Evolutionary conservation across 1,284 basidiomycete genomes (phyloP), one percentile per base, ranked within the genome.

Genomic region (Melampsora occidentalis): DNA sequence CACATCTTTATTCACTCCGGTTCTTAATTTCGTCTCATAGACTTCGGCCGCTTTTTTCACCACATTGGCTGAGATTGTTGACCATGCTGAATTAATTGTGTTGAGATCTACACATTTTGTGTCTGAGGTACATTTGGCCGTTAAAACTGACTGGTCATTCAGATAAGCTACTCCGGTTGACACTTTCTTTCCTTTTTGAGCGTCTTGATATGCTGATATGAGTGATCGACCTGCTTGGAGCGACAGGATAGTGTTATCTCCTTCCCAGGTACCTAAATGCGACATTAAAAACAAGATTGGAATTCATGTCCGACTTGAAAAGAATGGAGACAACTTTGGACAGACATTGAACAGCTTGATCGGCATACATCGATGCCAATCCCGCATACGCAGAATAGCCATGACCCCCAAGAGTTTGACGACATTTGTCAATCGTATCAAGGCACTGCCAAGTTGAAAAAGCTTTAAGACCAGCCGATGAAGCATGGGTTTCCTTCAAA

Each of bases 361-460:
- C 85, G 66, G 83, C 83, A 81, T 86, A 86, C 86, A 87, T 86
- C 67, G 83, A 81, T 5, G 87, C 85, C 59, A 88, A 83, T 69
- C 85, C 86, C 7, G 86, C 86, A 82, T 88, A 87, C 22, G 86
- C 84, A 42, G 86, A 86, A 81, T 87, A 88, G 7, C 87, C 87
- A 80, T 87, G 87, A 5, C 87, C 87, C 78, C 87, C 87, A 76
- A 85, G 85, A n/a, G 85, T 82, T 81, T 87, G 84, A 68, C 87
- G 82, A 78, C 86, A 86, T 72, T 85, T 86, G 80, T 87, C 87
- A 71, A 88, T 87, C 22, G 86, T 86, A 78, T 87, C 85, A 67
- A 88, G 83, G 65, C 85, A 86, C 9, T 84, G 84, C 87, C 87
- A 88, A 6, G 87, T 87, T 81, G 86, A 88, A 84, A 87, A 87